phyloP scores from a whole-genome alignment of 2,329 filamentous ascomycete genomes.

The Akanthomyces muscarius region DNA sequence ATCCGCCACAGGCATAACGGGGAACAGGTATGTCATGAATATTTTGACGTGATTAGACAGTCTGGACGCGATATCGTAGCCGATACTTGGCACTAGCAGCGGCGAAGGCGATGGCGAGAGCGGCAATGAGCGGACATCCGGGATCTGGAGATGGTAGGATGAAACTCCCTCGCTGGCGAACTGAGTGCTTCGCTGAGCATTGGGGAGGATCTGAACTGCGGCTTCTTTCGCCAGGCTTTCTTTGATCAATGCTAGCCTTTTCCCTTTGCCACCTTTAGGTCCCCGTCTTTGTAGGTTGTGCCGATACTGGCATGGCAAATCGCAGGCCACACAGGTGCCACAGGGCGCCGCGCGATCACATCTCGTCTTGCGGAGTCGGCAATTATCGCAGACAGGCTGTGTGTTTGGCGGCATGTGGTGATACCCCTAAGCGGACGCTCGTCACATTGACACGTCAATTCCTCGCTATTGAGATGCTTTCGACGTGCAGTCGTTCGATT shows the following conservation, averaged over 20 bases:
- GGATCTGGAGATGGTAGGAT: neutral
- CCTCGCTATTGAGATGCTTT: too few species aligned
- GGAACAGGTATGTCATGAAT: slow-evolving; percentile 30
- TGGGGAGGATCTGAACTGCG: neutral
- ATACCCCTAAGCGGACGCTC: neutral
- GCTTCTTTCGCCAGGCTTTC: slow-evolving; percentile 22
- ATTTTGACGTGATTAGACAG: slow-evolving; percentile 27
- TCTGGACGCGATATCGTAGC: slow-evolving; percentile 19
- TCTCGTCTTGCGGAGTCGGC: slow-evolving; percentile 28
- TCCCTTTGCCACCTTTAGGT: slow-evolving; percentile 27
- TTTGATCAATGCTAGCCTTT: slow-evolving; percentile 27
- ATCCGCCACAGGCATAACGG: slow-evolving; percentile 31
- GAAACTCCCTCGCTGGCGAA: neutral
- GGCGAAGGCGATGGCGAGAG: neutral
- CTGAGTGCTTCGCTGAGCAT: slow-evolving; percentile 13
- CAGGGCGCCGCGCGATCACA: slow-evolving; percentile 31
- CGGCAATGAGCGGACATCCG: neutral
- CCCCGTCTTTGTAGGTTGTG: slow-evolving; percentile 30
- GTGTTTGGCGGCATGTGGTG: slow-evolving; percentile 5
- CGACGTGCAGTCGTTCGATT: too few species aligned
- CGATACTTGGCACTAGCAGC: neutral
- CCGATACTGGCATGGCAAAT: slow-evolving; percentile 29
- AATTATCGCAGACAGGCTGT: slow-evolving; percentile 12
- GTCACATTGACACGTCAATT: too few species aligned
- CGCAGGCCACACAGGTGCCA: slow-evolving; percentile 26